Base-by-base conservation (phyloP, 2,329 filamentous ascomycete genomes). In the Magnaporthales sp. region DNA sequence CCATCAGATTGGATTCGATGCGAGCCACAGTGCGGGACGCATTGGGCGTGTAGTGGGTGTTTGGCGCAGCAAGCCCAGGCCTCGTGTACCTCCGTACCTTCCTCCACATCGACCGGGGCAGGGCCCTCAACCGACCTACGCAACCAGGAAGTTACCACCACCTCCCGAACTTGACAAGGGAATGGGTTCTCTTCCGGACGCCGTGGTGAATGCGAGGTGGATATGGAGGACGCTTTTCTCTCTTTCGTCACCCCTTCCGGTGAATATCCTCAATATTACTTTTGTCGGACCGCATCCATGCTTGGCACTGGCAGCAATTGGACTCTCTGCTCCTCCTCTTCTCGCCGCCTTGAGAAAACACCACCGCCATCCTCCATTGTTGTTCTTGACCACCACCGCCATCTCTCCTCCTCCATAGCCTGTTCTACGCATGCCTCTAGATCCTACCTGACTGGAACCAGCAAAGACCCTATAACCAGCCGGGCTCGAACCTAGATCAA, bases 131-230 rank as follows among this genome's bases (percentile, higher is more conserved):
- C 61, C 61, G 15, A 32, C 30, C 61, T 32, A 63, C 61, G 61
- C 61, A 63, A 63, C 61, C 61, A 63, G 61, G 61, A 63, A 63
- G 61, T 63, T 32, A 63, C 61, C 38, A 46, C 38, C 38, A 46
- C 38, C 38, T 46, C 38, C 38, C 38, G 38, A 46, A 46, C 15
- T 46, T 46, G 61, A 63, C 61, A 63, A 63, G 61, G 61, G 61
- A 63, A 63, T 62, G 61, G 61, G 32, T 63, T 63, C n/a, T 32
- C 61, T 32, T 63, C 61, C 32, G 61, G 29, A 63, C 61, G 61
- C 61, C 32, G 30, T 63, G 61, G 61, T 63, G 61, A 63, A 63
- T 32, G 30, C 61, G 30, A 32, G 61, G 61, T 63, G 61, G 61
- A 63, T 63, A 32, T 32, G 61, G 61, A 46, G 38, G 38, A 63